A percentile compares a stretch with the other conserved stretches of the same genome.
Evolutionary conservation across 1,284 basidiomycete genomes (phyloP).

Genomic region (Trichosporon asahii): DNA sequence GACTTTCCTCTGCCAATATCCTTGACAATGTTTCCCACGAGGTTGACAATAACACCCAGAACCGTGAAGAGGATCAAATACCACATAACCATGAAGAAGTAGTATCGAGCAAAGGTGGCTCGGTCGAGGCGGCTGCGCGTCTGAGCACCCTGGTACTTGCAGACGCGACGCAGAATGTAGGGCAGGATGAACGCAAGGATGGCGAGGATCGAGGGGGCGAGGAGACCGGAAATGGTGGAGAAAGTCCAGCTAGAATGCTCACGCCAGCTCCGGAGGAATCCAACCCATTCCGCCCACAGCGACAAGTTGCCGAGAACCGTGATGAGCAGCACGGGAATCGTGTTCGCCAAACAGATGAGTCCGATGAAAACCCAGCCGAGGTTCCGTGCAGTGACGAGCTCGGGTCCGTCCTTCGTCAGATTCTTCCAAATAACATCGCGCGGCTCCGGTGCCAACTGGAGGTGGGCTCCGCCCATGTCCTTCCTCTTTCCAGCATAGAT

Average conservation of each 20-base stretch:
- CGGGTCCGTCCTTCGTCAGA: slow-evolving; percentile 67
- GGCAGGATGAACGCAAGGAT: slow-evolving; percentile 86
- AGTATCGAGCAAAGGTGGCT: slow-evolving; percentile 84
- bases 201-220: slow-evolving; percentile 81
- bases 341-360: slow-evolving; percentile 83
- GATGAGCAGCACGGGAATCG: slow-evolving; percentile 68
- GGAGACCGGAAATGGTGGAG: slow-evolving; percentile 75
- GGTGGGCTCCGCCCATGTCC: slow-evolving; percentile 46
- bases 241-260: slow-evolving; percentile 55
- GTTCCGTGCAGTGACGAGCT: slow-evolving; percentile 63
- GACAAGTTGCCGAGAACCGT: slow-evolving; percentile 76
- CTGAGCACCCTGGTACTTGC: slow-evolving; percentile 65
- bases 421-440: slow-evolving; percentile 72
- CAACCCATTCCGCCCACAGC: neutral
- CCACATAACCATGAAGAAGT: slow-evolving; percentile 77
- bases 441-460: slow-evolving; percentile 47
- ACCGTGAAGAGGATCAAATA: slow-evolving; percentile 81
- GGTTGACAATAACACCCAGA: slow-evolving; percentile 80
- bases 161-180: slow-evolving; percentile 76
- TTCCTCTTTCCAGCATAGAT: slow-evolving; percentile 44
- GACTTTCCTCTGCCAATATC: slow-evolving; percentile 66
- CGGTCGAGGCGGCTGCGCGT: slow-evolving; percentile 78
- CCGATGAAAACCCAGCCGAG: slow-evolving; percentile 73
- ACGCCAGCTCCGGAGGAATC: neutral
- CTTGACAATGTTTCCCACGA: slow-evolving; percentile 62